Evolutionary conservation across 2,329 filamentous ascomycete species (phyloP), one percentile per base, ranked within the genome.

Genomic region (Teratosphaeria pseudoeucalypti): DNA sequence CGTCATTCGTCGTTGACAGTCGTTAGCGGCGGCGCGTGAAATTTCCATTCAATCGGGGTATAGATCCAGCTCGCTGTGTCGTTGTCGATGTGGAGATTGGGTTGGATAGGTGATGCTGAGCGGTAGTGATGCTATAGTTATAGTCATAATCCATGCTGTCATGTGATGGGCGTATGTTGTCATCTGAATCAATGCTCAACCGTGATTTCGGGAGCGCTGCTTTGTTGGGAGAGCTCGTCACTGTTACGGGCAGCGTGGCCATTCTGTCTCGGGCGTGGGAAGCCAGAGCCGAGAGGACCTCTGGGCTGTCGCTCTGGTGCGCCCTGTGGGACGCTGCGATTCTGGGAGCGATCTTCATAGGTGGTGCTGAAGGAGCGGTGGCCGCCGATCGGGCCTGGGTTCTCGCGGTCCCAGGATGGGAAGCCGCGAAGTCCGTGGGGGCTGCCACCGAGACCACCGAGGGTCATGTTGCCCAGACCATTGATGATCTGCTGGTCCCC

Each of bases 211-310:
- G 84, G 79, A 60, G 80, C 80, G 61, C 69, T 72, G 62, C 81
- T 82, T 67, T 79, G 81, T 64, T 81, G 78, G 59, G 82, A 82
- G 61, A 86, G 74, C 71, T 86, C 84, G 66, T 86, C 84, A 71
- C 83, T 85, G 67, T 81, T 82, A 65, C 83, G 81, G 59, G 79
- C 73, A 67, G 82, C 80, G 70, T 85, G 83, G 67, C 83, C 83
- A 68, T 85, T 85, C 67, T 81, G 82, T 66, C 83, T 77, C 62
- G 78, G 70, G 58, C 78, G 75, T 57, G 77, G 76, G 74, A 79
- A 86, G 74, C 75, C 83, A 69, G 81, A 75, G 57, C 82, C 82
- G 37, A 82, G 75, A 32, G 84, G 83, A 54, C 83, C 84, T 67
- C 83, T 80, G 64, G 84, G 82, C 70, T 86, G 83, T 64, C 84